A percentile compares a stretch with the other conserved stretches of the same genome.
These are phyloP conservation scores for Ampelocalamus luodianensis DNA, from an alignment of 176 grass and related monocot genomes.

Conservation along the genomic window DNA sequence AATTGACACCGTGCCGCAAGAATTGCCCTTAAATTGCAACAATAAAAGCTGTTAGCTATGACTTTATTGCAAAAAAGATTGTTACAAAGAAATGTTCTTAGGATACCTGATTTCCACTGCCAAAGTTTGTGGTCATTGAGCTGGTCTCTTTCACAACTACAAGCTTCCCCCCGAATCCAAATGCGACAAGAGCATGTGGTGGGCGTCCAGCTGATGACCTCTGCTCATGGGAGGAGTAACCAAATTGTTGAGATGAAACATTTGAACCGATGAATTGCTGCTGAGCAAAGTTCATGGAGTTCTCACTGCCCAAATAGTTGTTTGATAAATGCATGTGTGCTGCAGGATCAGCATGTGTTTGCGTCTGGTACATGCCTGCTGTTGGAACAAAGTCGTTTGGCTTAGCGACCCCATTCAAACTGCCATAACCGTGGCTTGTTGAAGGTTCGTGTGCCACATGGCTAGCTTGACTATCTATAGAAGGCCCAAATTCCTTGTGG, in stretches of 20 bases:
- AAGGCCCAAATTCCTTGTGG: slow-evolving; percentile 40
- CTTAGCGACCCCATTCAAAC: slow-evolving; percentile 37
- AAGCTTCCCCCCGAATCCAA: slow-evolving; percentile 90
- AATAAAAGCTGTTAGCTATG: slow-evolving; percentile 41
- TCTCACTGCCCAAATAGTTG: slow-evolving; percentile 55
- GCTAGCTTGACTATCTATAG: slow-evolving; percentile 46
- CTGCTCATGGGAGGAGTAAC: slow-evolving; percentile 65
- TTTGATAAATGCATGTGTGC: slow-evolving; percentile 48
- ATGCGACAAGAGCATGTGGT: slow-evolving; percentile 72
- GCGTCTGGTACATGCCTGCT: slow-evolving; percentile 36
- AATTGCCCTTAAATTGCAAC: slow-evolving; percentile 55
- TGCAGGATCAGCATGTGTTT: slow-evolving; percentile 39
- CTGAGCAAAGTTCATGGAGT: slow-evolving; percentile 47
- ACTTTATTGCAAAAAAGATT: slow-evolving; percentile 30
- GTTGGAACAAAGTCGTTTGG: slow-evolving; percentile 30
- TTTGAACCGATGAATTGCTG: slow-evolving; percentile 53
- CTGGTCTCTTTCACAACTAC: slow-evolving; percentile 75
- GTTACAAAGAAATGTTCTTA: slow-evolving; percentile 23
- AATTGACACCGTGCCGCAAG: slow-evolving; percentile 59
- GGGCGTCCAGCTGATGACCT: slow-evolving; percentile 79
- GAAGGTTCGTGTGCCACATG: slow-evolving; percentile 33
- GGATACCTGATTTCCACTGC: slow-evolving; percentile 69
- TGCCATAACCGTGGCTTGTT: slow-evolving; percentile 43
- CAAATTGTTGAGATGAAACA: slow-evolving; percentile 53
- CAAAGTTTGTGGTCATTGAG: slow-evolving; percentile 55